Base-by-base conservation (phyloP, 2,329 filamentous ascomycete species). In the Neonectria coccinea region DNA sequence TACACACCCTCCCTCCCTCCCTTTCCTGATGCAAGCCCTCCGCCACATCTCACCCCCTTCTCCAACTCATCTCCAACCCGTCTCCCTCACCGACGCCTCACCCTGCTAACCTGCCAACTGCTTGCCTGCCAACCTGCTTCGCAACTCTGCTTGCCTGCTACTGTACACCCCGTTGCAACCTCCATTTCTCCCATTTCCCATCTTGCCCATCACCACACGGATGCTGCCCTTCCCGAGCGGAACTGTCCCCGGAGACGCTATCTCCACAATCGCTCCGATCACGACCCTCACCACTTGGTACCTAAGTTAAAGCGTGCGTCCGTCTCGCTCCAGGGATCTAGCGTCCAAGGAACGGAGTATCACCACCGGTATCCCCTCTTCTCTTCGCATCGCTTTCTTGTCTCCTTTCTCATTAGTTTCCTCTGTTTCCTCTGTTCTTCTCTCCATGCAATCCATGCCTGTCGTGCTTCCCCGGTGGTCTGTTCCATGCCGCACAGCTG, bases 241-340 rank as follows among this genome's bases (percentile, higher is more conserved):
- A 60, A 47, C 25, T 27, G 27, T 50, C 39, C 47, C 52, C 45
- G 52, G 45, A 29, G 59, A 47, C 54, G 48, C 54, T 47, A 57
- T 62, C 53, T 50, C 59, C 54, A 57, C 54, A 29, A 12, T 29
- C 27, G 53, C 48, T 44, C 59, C 54, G 53, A 57, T 57, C 59
- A 47, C 22, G 27, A 53, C 54, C 42, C 59, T 41, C 33, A 25
- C 25, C 53, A 48, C 25, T 25, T 25, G 5, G 25, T 6, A 16
- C 22, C 53, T 25, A n/a, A n/a, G n/a, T n/a, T n/a, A 56, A 51
- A 56, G 50, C 59, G 52, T 56, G 27, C 48, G 36, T 55, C 41
- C 45, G 44, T 50, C 52, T 42, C 59, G 42, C n/a, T 20, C 27
- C 48, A 50, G n/a, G 47, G 47, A 51, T 51, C 48, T 14, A 33